These are phyloP conservation scores for Fusarium piperis DNA, from an alignment of 2,329 filamentous ascomycete species.

Conservation along the genomic window DNA sequence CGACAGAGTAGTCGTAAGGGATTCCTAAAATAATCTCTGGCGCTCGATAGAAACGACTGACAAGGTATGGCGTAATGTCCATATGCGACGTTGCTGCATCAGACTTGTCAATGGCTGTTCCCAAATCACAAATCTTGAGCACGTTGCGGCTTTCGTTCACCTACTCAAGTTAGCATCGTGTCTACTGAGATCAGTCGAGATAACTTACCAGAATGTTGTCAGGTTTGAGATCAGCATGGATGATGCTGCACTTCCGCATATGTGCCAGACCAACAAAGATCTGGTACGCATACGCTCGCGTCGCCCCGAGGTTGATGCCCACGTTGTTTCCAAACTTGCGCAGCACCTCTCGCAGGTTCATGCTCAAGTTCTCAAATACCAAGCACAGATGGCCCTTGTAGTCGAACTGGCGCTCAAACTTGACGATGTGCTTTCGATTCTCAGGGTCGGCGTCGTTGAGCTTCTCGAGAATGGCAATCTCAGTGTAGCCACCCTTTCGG, in stretches of 20 bases:
- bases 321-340: constrained; percentile 97
- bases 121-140: constrained; percentile 95
- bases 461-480: constrained; percentile 91
- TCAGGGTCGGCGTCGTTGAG: constrained; percentile 87
- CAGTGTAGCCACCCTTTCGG: constrained; percentile 89
- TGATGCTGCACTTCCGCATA: constrained; percentile 89
- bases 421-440: constrained; percentile 90
- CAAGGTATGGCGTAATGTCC: constrained; percentile 92
- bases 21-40: constrained; percentile 98
- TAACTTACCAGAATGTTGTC: constrained; percentile 86
- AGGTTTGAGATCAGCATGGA: constrained; percentile 96
- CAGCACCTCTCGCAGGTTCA: constrained; percentile 92
- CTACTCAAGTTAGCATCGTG: constrained; percentile 46
- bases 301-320: constrained; percentile 88
- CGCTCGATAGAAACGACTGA: constrained; percentile 96
- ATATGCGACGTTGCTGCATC: constrained; percentile 78
- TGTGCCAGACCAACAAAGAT: constrained; percentile 91
- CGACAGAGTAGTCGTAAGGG: constrained; percentile 91
- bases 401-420: constrained; percentile 87
- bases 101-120: constrained; percentile 90
- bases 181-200: not conserved
- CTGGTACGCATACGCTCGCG: constrained; percentile 89
- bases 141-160: constrained; percentile 84
- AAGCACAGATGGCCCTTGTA: constrained; percentile 96
- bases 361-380: constrained; percentile 93